phyloP scores from a whole-genome alignment of 2,329 filamentous ascomycete genomes.

The Aspergillus ochraceus region DNA sequence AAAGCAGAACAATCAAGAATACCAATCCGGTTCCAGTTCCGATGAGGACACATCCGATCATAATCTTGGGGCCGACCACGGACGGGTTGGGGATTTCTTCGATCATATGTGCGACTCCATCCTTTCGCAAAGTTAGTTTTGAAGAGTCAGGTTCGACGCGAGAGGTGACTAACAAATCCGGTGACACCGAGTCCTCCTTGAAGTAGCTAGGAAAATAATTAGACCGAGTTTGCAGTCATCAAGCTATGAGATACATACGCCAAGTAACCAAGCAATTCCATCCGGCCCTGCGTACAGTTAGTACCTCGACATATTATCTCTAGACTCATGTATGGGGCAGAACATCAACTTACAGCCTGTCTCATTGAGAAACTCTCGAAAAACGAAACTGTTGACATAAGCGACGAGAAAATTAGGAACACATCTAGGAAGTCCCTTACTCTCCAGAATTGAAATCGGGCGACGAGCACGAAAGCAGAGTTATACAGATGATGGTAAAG shows the following conservation, averaged over 20 bases:
- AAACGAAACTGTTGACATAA: constrained; percentile 47
- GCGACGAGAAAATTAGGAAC: neutral
- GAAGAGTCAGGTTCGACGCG: neutral
- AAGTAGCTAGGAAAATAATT: constrained; percentile 32
- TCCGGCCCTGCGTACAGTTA: constrained; percentile 53
- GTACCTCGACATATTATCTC: neutral
- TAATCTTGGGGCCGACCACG: constrained; percentile 63
- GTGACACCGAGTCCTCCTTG: constrained; percentile 56
- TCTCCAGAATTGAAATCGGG: constrained; percentile 63
- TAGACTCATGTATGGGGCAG: neutral
- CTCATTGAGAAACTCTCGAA: constrained; percentile 65
- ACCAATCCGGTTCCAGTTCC: constrained; percentile 63
- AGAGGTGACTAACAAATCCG: constrained; percentile 48
- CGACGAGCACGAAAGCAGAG: constrained; percentile 64
- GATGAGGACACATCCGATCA: constrained; percentile 65
- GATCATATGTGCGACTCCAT: constrained; percentile 54
- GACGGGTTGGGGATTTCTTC: constrained; percentile 50
- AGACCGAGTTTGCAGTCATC: constrained; percentile 7
- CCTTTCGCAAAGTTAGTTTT: constrained; percentile 19
- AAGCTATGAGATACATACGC: constrained; percentile 28
- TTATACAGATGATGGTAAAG: constrained; percentile 69
- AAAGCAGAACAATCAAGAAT: constrained; percentile 64
- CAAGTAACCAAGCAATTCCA: constrained; percentile 54
- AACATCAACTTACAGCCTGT: constrained; percentile 54
- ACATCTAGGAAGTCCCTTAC: constrained; percentile 44